Percentiles rank a stretch among this genome's conserved stretches.
Evolutionary conservation across 2,329 filamentous ascomycete genomes (phyloP).

Genomic region (Onygena corvina): DNA sequence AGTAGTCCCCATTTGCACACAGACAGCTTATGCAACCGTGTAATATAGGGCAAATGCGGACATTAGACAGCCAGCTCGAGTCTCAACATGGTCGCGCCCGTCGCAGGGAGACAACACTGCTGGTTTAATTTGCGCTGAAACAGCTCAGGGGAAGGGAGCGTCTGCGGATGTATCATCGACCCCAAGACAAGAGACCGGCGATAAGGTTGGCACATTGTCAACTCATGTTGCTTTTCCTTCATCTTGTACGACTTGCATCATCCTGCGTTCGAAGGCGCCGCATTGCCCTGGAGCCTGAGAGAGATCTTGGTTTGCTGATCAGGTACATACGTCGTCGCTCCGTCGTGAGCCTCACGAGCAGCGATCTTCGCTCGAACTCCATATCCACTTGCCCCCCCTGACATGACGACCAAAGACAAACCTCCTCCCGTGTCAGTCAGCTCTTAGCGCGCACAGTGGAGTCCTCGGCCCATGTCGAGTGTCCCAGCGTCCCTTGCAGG

Average conservation of each 20-base stretch:
- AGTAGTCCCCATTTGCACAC: too few species aligned
- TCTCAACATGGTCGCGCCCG: background rate
- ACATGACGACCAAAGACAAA: background rate
- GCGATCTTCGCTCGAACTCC: too few species aligned
- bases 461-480: background rate
- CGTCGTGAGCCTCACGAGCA: too few species aligned
- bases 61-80: background rate
- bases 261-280: too few species aligned
- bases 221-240: background rate
- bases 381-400: too few species aligned
- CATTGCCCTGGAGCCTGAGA: too few species aligned
- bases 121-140: constrained; percentile 7
- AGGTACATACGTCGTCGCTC: too few species aligned
- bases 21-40: too few species aligned
- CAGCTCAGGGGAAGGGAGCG: constrained; percentile 7
- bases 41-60: background rate
- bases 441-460: background rate
- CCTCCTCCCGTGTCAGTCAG: background rate
- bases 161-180: background rate
- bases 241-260: background rate
- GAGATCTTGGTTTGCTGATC: too few species aligned
- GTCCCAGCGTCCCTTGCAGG: background rate
- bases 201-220: background rate
- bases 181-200: background rate
- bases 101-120: background rate